Percentiles rank a stretch among this genome's conserved stretches.
These are phyloP conservation scores for Monosporozyma solicola DNA, from an alignment of 805 yeast genomes.

Conservation along the genomic window DNA sequence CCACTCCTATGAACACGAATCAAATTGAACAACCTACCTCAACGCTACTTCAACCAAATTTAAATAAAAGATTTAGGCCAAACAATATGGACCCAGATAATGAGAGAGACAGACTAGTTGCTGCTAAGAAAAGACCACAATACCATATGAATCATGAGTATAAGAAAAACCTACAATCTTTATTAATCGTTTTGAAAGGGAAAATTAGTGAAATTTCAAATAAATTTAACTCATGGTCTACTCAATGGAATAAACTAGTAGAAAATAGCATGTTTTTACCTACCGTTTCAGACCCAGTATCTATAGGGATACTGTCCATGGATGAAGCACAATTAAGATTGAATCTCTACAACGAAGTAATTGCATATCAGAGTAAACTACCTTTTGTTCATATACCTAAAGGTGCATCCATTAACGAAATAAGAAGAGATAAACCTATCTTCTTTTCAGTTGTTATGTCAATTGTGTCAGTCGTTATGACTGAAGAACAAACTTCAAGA, in stretches of 20 bases:
- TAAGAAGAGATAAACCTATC: constrained; percentile 48
- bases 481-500: constrained; percentile 23
- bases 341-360: constrained; percentile 36
- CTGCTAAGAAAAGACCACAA: background rate
- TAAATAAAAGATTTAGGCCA: background rate
- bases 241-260: constrained; percentile 40
- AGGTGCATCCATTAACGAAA: constrained; percentile 35
- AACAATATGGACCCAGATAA: background rate
- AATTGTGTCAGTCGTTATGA: constrained; percentile 41
- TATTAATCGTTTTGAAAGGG: constrained; percentile 19
- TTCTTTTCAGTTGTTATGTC: constrained; percentile 60
- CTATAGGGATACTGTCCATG: constrained; percentile 45
- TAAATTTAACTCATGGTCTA: constrained; percentile 34
- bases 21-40: background rate
- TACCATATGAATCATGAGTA: constrained; percentile 10
- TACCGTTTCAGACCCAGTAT: constrained; percentile 42
- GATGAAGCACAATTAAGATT: constrained; percentile 54
- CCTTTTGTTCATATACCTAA: constrained; percentile 53
- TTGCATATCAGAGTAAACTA: constrained; percentile 36
- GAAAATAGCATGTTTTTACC: constrained; percentile 37
- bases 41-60: background rate
- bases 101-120: background rate
- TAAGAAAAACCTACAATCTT: constrained; percentile 20
- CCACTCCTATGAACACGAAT: background rate
- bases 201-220: constrained; percentile 36